phyloP scores from a whole-genome alignment of 805 yeast species.

The Yamadazyma laniorum region DNA sequence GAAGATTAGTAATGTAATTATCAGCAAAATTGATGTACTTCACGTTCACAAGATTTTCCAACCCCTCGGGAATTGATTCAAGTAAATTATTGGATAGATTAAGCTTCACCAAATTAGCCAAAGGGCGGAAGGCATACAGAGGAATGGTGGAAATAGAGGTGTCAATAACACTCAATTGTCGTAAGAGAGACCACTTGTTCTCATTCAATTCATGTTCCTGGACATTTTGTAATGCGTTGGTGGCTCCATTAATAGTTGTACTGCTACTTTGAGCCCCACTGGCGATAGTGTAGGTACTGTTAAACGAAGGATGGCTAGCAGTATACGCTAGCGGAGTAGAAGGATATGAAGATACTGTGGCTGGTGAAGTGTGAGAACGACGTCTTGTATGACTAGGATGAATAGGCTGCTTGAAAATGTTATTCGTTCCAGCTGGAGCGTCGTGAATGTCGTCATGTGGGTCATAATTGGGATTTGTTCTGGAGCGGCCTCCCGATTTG shows the following conservation, averaged over 20 bases:
- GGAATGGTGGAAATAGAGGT: conserved; percentile 39
- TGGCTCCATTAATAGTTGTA: neutral
- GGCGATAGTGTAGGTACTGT: neutral
- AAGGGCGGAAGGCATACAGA: conserved; percentile 36
- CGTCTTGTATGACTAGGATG: conserved; percentile 15
- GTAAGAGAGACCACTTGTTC: conserved; percentile 38
- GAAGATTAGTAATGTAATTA: conserved; percentile 36
- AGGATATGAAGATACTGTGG: neutral
- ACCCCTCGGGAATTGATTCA: conserved; percentile 51
- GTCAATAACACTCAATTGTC: conserved; percentile 41
- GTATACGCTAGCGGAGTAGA: neutral
- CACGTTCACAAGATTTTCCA: conserved; percentile 46
- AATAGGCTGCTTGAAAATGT: conserved; percentile 23
- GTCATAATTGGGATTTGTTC: conserved; percentile 9
- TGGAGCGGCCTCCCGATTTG: conserved; percentile 9
- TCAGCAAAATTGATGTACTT: conserved; percentile 47
- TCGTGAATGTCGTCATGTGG: conserved; percentile 8
- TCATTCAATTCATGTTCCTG: conserved; percentile 19
- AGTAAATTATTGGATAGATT: conserved; percentile 57
- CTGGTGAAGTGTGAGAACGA: conserved; percentile 21
- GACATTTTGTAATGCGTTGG: neutral
- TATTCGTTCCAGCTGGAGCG: conserved; percentile 12
- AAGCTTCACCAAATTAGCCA: conserved; percentile 41
- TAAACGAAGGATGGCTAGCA: neutral
- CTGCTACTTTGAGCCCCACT: neutral